Evolutionary conservation across 257 asterid genomes (phyloP).

Genomic region (Anisodus acutangulus): DNA sequence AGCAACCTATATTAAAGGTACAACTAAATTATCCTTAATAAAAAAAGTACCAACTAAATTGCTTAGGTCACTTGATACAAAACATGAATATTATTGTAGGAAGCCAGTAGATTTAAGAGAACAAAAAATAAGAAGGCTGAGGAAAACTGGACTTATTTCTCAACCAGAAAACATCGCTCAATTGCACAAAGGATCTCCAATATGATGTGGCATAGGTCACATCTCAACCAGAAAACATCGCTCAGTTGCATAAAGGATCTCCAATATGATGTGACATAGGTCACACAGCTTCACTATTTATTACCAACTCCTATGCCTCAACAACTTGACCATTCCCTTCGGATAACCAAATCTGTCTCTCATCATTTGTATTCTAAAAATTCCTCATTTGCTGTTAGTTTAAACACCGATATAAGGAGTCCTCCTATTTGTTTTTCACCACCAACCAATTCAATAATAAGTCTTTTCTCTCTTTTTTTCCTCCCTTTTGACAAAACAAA

Average conservation of each 20-base stretch:
- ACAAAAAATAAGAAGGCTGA: not conserved
- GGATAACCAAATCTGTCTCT: not conserved
- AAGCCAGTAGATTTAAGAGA: not conserved
- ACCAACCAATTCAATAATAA: not conserved
- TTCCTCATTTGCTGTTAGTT: not conserved
- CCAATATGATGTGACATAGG: not conserved
- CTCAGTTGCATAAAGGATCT: constrained; percentile 2
- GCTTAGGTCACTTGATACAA: not conserved
- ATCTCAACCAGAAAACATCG: not conserved
- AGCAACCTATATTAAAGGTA: not conserved
- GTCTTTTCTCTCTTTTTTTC: not conserved
- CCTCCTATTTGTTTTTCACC: not conserved
- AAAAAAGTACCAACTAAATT: not conserved
- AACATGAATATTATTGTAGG: not conserved
- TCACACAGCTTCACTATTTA: not conserved
- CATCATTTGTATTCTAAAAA: not conserved
- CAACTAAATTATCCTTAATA: not conserved
- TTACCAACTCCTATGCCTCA: not conserved
- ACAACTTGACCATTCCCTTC: not conserved
- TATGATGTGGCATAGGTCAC: not conserved
- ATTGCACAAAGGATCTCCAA: not conserved
- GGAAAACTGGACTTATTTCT: not conserved
- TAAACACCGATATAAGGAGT: not conserved
- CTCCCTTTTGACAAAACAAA: not conserved
- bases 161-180: not conserved